A percentile compares a stretch with the other conserved stretches of the same genome.
phyloP scores from a whole-genome alignment of 2,329 filamentous ascomycete species.

The Huntiella moniliformis region DNA sequence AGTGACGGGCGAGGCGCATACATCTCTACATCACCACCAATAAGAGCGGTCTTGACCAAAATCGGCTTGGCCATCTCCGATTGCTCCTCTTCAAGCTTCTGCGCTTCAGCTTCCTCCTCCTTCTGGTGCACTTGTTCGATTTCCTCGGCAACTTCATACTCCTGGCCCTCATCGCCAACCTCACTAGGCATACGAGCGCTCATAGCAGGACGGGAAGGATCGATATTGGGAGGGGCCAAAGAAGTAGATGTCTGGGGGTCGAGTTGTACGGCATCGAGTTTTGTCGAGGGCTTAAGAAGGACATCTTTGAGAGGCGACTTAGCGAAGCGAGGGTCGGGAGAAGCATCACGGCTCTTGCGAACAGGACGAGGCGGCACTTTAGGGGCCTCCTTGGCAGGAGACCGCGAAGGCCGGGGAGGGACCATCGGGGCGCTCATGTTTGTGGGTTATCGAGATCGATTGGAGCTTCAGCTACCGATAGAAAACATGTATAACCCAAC shows the following conservation, averaged over 20 bases:
- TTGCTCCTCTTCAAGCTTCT: conserved; percentile 23
- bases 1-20: conserved; percentile 79
- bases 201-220: conserved; percentile 46
- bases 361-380: conserved; percentile 61
- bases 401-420: conserved; percentile 36
- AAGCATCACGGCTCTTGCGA: conserved; percentile 54
- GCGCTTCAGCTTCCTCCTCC: conserved; percentile 56
- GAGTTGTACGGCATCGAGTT: conserved; percentile 19
- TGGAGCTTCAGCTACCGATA: too few species aligned
- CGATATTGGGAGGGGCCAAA: conserved; percentile 9
- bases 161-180: conserved; percentile 73
- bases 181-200: conserved; percentile 52
- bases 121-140: conserved; percentile 21
- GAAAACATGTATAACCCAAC: too few species aligned
- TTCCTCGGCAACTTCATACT: conserved; percentile 53
- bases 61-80: background rate
- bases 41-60: conserved; percentile 35
- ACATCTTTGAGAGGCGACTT: conserved; percentile 71
- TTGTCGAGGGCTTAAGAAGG: conserved; percentile 30
- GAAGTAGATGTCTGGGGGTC: conserved; percentile 17
- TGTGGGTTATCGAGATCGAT: conserved; percentile 16
- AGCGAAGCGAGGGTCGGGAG: conserved; percentile 62
- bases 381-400: conserved; percentile 26
- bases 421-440: conserved; percentile 33
- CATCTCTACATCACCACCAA: conserved; percentile 60